Evolutionary conservation across 2,329 filamentous ascomycete genomes (phyloP).

Genomic region (Colletotrichum theobromicola): DNA sequence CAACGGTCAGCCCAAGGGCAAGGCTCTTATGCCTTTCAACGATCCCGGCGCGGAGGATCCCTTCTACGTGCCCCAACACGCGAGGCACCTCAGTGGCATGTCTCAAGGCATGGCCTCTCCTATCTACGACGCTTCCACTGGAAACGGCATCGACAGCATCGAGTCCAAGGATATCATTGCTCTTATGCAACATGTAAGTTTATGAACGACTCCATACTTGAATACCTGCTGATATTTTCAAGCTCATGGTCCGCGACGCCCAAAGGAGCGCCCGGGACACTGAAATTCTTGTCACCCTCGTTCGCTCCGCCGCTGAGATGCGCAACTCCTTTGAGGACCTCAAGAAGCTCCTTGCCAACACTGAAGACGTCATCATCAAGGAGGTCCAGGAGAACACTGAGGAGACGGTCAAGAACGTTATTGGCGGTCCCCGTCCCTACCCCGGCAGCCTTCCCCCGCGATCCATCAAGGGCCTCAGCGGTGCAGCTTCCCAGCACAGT

Average conservation of each 20-base stretch:
- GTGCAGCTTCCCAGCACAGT: conserved; percentile 55
- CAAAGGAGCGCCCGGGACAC: conserved; percentile 96
- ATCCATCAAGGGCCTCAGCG: conserved; percentile 53
- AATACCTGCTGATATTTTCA: conserved; percentile 28
- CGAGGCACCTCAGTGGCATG: conserved; percentile 81
- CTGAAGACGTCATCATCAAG: conserved; percentile 87
- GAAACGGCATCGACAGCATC: conserved; percentile 86
- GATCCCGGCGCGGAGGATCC: conserved; percentile 66
- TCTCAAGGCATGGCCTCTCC: conserved; percentile 91
- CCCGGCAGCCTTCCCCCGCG: conserved; percentile 70
- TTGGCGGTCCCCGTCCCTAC: conserved; percentile 86
- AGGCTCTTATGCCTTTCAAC: conserved; percentile 45
- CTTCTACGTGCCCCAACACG: conserved; percentile 65
- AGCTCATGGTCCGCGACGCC: conserved; percentile 94
- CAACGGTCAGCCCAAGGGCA: conserved; percentile 58
- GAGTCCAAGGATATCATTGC: conserved; percentile 97
- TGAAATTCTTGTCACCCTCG: conserved; percentile 92
- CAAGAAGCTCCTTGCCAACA: conserved; percentile 88
- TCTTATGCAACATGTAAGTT: conserved; percentile 89
- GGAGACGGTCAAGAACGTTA: conserved; percentile 78
- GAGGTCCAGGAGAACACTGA: conserved; percentile 89
- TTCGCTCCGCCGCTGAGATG: conserved; percentile 95
- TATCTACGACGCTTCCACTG: conserved; percentile 88
- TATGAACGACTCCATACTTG: neutral
- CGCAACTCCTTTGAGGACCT: conserved; percentile 95